phyloP scores from a whole-genome alignment of 2,329 filamentous ascomycete genomes.

The Pseudogymnoascus sp. region DNA sequence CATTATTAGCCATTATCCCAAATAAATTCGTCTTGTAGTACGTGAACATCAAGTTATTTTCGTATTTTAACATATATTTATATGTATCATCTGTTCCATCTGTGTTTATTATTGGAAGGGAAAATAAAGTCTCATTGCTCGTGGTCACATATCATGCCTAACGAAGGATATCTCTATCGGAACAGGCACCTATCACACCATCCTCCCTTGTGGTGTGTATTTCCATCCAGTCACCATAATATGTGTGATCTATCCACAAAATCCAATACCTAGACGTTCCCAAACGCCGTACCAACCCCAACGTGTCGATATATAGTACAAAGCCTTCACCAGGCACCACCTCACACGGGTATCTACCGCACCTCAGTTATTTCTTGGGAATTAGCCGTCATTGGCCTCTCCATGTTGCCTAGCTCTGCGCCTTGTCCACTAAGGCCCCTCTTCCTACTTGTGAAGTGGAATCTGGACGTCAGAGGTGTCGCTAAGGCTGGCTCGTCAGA shows the following conservation, averaged over 20 bases:
- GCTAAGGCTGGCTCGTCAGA: slow-evolving; percentile 30
- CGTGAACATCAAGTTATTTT: background rate
- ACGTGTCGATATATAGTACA: background rate
- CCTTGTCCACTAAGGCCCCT: slow-evolving; percentile 62
- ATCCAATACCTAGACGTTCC: background rate
- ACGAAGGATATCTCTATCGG: background rate
- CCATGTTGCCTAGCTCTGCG: slow-evolving; percentile 60
- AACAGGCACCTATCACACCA: background rate
- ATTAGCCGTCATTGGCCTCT: slow-evolving; percentile 17
- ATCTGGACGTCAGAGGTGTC: slow-evolving; percentile 43
- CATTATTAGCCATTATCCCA: background rate
- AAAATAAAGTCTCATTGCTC: background rate
- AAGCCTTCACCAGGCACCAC: background rate
- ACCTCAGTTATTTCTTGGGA: background rate
- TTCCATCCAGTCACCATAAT: background rate
- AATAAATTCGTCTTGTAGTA: background rate
- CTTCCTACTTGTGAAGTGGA: slow-evolving; percentile 55
- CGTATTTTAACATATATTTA: background rate
- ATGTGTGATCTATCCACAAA: background rate
- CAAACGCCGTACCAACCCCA: background rate
- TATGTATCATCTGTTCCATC: background rate
- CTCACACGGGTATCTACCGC: background rate
- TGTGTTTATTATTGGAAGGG: background rate
- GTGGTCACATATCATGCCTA: background rate
- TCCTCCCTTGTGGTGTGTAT: background rate